phyloP scores from a whole-genome alignment of 768 basidiomycete genomes.

The Macrocybe gigantea region DNA sequence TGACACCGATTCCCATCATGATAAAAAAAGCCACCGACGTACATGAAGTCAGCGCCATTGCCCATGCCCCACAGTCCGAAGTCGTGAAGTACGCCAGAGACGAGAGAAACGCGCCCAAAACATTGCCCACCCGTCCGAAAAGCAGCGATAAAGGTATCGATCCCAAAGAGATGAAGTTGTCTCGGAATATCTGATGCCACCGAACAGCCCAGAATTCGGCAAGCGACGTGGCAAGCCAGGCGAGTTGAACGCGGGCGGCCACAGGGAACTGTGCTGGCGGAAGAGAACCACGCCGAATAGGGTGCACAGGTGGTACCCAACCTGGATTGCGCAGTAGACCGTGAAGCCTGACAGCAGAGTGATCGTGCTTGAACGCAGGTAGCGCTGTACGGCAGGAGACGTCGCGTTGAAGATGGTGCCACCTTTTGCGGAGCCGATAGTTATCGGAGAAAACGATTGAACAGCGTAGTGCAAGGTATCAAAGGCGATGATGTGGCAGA shows the following conservation, averaged over 20 bases:
- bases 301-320: slow-evolving; percentile 33
- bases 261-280: slow-evolving; percentile 41
- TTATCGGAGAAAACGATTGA: slow-evolving; percentile 39
- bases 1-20: slow-evolving; percentile 46
- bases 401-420: slow-evolving; percentile 37
- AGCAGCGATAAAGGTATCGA: slow-evolving; percentile 33
- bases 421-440: slow-evolving; percentile 31
- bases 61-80: slow-evolving; percentile 55
- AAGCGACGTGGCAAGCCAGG: slow-evolving; percentile 56
- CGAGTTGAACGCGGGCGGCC: slow-evolving; percentile 57
- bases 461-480: slow-evolving; percentile 40
- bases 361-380: slow-evolving; percentile 38
- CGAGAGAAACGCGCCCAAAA: slow-evolving; percentile 53
- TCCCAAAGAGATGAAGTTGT: slow-evolving; percentile 49
- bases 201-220: slow-evolving; percentile 52
- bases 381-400: slow-evolving; percentile 27
- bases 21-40: slow-evolving; percentile 52
- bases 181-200: slow-evolving; percentile 71
- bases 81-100: slow-evolving; percentile 59
- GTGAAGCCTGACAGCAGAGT: slow-evolving; percentile 35
- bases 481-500: slow-evolving; percentile 31
- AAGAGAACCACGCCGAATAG: slow-evolving; percentile 41
- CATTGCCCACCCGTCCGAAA: slow-evolving; percentile 40
- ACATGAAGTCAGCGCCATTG: slow-evolving; percentile 38
- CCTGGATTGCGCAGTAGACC: slow-evolving; percentile 40